Conservation (phyloP, 371 early-diverging fungal species). For the Mortierella sp. region DNA sequence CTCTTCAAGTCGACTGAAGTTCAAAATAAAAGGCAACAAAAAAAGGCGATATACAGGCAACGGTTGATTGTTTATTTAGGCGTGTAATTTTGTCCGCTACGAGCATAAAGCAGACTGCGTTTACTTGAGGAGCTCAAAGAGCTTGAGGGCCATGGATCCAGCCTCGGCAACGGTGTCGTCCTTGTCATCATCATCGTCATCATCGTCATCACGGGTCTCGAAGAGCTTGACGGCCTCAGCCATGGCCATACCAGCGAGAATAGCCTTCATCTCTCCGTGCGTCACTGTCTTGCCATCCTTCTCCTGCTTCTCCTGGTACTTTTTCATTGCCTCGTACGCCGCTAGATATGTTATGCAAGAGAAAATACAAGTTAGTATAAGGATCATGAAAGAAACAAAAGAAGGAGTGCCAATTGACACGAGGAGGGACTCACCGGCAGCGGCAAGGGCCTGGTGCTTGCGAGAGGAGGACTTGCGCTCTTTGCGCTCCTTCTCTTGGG, state of each 20-base stretch:
- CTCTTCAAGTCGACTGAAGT: neutral
- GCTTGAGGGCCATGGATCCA: conserved; percentile 24
- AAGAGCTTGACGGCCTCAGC: conserved; percentile 33
- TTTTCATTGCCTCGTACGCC: conserved; percentile 30
- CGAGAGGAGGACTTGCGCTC: conserved; percentile 34
- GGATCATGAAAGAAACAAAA: neutral
- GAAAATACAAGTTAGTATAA: neutral
- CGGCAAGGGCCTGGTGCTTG: conserved; percentile 23
- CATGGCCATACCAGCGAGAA: conserved; percentile 35
- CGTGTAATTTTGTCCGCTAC: neutral
- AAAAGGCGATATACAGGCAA: neutral
- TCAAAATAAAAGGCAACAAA: neutral
- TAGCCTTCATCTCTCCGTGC: conserved; percentile 31
- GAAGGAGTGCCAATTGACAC: too few species aligned
- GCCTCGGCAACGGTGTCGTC: conserved; percentile 24
- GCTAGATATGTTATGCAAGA: neutral
- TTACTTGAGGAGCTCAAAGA: conserved; percentile 33
- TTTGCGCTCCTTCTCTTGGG: conserved; percentile 38
- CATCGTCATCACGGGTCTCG: conserved; percentile 14
- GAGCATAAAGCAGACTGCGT: too few species aligned
- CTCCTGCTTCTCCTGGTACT: conserved; percentile 20
- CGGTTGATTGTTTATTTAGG: neutral
- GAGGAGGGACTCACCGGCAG: conserved; percentile 16
- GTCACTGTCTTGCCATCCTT: conserved; percentile 21
- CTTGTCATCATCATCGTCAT: conserved; percentile 32